Evolutionary conservation across 306 rosid genomes (phyloP).

Genomic region (Ammopiptanthus mongolicus): DNA sequence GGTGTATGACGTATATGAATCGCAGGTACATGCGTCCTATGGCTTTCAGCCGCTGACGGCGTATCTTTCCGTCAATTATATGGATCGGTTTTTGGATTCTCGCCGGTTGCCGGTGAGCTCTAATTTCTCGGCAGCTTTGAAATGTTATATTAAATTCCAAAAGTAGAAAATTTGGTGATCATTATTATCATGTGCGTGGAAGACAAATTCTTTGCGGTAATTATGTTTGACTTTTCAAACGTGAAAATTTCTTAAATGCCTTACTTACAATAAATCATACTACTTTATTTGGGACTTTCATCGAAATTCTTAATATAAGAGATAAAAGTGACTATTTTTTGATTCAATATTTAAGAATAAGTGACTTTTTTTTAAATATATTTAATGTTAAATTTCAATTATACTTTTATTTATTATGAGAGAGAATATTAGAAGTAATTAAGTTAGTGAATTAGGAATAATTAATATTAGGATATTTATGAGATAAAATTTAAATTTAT

Average conservation of each 20-base stretch:
- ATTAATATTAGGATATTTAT: no score
- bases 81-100: constrained; percentile 74
- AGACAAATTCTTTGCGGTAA: constrained; percentile 13
- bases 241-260: background rate
- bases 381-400: no score
- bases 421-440: no score
- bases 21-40: constrained; percentile 55
- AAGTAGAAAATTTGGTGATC: background rate
- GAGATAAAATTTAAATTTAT: no score
- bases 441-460: no score
- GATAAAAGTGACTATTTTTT: no score
- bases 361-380: no score
- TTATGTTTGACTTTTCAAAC: constrained; percentile 43
- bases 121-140: background rate
- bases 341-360: no score
- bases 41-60: constrained; percentile 84
- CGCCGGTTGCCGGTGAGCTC: constrained; percentile 69
- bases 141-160: background rate
- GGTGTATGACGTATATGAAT: background rate
- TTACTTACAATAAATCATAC: no score
- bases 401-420: no score
- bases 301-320: no score
- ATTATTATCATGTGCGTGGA: background rate
- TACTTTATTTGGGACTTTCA: no score
- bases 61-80: constrained; percentile 79